These are phyloP conservation scores for Ogataea methylovora DNA, from an alignment of 805 yeast species.

Conservation along the genomic window DNA sequence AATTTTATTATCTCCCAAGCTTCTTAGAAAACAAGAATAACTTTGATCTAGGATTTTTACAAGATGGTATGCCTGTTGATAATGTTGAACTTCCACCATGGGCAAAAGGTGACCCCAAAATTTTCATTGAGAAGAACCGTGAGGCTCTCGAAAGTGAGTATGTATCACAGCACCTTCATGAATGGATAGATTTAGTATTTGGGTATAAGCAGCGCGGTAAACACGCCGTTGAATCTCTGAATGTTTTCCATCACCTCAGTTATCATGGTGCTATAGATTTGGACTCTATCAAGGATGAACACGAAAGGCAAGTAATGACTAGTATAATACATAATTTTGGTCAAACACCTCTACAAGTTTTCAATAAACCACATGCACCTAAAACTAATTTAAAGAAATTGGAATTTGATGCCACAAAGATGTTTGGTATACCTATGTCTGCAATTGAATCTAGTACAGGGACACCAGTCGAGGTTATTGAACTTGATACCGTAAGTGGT, in stretches of 20 bases:
- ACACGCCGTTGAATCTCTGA: conserved; percentile 56
- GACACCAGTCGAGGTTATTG: conserved; percentile 36
- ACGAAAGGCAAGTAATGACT: conserved; percentile 67
- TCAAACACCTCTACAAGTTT: conserved; percentile 76
- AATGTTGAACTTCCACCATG: conserved; percentile 75
- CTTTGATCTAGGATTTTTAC: conserved; percentile 65
- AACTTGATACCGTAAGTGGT: conserved; percentile 31
- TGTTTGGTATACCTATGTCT: conserved; percentile 28
- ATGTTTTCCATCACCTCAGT: conserved; percentile 79
- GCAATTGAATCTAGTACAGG: conserved; percentile 36
- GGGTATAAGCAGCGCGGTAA: conserved; percentile 74
- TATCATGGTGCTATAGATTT: conserved; percentile 79
- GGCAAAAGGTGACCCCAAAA: conserved; percentile 72
- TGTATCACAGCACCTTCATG: conserved; percentile 67
- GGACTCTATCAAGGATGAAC: conserved; percentile 64
- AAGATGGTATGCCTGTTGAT: conserved; percentile 46
- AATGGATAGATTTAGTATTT: conserved; percentile 83
- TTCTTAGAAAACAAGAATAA: conserved; percentile 59
- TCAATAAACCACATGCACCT: conserved; percentile 58
- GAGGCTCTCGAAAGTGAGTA: conserved; percentile 80
- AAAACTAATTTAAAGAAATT: conserved; percentile 33
- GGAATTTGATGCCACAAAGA: conserved; percentile 23
- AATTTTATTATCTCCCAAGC: conserved; percentile 77
- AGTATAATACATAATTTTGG: conserved; percentile 91
- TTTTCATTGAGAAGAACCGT: conserved; percentile 67